Evolutionary conservation across 306 rosid genomes (phyloP), one percentile per base, ranked within the genome.

Genomic region (Prunus davidiana): DNA sequence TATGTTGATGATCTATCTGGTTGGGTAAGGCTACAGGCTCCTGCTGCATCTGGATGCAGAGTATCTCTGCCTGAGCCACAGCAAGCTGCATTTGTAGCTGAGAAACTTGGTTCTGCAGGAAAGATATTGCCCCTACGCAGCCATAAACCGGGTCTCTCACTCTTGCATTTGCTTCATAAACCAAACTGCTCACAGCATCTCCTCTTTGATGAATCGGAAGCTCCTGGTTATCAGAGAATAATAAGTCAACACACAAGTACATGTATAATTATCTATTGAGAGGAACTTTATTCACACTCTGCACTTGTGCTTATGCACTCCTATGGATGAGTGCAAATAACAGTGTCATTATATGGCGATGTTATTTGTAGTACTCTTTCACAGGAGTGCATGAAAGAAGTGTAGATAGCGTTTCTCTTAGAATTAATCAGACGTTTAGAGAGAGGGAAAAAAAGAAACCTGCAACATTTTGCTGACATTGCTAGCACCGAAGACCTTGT

Each of bases 401-500:
- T 60, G 34, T 28, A 25, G 24, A 25, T 60, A 25, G 18, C 19
- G 34, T 18, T 52, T 52, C 57, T 18, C 57, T 52, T 47, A 57
- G 30, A 49, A 49, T 49, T 49, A 60, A 34, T 34, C 41, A 34
- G 41, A 34, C 41, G 41, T 34, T 34, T 34, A 34, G 41, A 34
- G 8, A 34, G 41, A 6, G 7, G 25, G 76, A 65, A 64, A 72
- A 52, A n/a, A 46, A 32, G n/a, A 69, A 43, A 85, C 97, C 96
- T 89, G 96, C 14, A 92, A 78, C 91, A 92, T 92, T 78, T 92
- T 92, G 82, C 91, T 89, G 84, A 92, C 81, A 80, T 92, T 92
- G 87, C 97, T 92, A 46, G 97, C 97, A 66, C 97, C 95, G 76
- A 92, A 92, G 49, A 92, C 90, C 89, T 92, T 92, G 83, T 92